A percentile compares a stretch with the other conserved stretches of the same genome.
These are phyloP conservation scores for Lanmaoa rubissima DNA, from an alignment of 768 basidiomycete genomes.

Conservation along the genomic window DNA sequence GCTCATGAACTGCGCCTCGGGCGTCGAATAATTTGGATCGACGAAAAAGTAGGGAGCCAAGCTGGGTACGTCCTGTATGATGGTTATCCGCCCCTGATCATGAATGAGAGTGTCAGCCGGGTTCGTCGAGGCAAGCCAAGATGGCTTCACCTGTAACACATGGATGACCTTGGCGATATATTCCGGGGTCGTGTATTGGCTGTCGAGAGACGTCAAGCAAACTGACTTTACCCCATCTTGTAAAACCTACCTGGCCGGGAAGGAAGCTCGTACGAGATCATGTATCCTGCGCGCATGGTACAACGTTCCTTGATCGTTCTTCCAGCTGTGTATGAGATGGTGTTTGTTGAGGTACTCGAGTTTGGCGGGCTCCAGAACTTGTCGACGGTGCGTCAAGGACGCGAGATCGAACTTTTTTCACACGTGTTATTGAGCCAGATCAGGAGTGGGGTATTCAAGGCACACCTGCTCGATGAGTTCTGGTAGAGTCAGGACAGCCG, in stretches of 20 bases:
- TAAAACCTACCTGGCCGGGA: constrained; percentile 52
- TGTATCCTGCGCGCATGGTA: constrained; percentile 55
- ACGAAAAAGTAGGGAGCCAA: constrained; percentile 79
- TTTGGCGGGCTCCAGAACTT: constrained; percentile 76
- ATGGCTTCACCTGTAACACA: constrained; percentile 50
- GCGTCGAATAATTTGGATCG: constrained; percentile 55
- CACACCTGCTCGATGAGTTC: constrained; percentile 66
- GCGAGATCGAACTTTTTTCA: constrained; percentile 66
- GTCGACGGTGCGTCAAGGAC: constrained; percentile 76
- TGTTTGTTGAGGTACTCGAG: constrained; percentile 88
- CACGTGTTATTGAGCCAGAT: background rate
- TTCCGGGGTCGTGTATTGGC: constrained; percentile 48
- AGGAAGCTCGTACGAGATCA: constrained; percentile 50
- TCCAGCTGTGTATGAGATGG: constrained; percentile 62
- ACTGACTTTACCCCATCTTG: background rate
- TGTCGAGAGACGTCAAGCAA: constrained; percentile 17
- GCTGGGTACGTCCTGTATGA: constrained; percentile 65
- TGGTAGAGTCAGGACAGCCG: constrained; percentile 55
- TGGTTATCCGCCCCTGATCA: constrained; percentile 63
- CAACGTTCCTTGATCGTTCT: constrained; percentile 49
- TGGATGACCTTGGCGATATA: constrained; percentile 66
- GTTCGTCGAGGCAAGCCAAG: background rate
- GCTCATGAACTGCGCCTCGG: constrained; percentile 56
- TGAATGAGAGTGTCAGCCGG: background rate
- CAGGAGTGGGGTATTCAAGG: background rate